Conservation (phyloP, 306 rosid genomes). For the Begonia masoniana region DNA sequence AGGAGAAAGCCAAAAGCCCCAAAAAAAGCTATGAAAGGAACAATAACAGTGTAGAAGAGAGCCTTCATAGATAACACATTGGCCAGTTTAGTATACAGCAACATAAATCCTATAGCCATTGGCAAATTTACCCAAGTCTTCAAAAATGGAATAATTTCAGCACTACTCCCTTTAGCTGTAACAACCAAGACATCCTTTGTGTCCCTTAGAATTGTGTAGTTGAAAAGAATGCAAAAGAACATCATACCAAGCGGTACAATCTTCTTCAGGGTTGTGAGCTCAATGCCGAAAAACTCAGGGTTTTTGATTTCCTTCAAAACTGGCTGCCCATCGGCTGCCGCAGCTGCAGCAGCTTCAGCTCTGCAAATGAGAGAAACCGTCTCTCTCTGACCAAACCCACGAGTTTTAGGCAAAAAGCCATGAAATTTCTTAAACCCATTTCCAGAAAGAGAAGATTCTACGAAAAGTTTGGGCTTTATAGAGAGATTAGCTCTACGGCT, state of each 20-base stretch:
- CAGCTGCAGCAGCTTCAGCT: constrained; percentile 56
- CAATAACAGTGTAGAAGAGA: constrained; percentile 70
- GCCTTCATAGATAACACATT: constrained; percentile 81
- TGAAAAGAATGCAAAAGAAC: constrained; percentile 91
- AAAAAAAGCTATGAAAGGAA: constrained; percentile 82
- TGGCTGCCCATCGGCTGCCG: constrained; percentile 52
- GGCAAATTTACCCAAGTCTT: constrained; percentile 97
- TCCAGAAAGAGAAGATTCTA: constrained; percentile 32
- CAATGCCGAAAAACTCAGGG: constrained; percentile 61
- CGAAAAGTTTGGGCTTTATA: constrained; percentile 31
- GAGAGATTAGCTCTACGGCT: constrained; percentile 34
- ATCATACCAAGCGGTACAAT: constrained; percentile 80
- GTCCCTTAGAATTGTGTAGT: constrained; percentile 81
- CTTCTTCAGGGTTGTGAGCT: constrained; percentile 52
- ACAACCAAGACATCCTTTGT: constrained; percentile 85
- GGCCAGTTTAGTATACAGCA: constrained; percentile 60
- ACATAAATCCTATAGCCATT: constrained; percentile 90
- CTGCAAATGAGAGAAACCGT: constrained; percentile 47
- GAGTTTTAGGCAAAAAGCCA: constrained; percentile 7
- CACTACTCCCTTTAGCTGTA: constrained; percentile 90
- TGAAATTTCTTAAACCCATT: constrained; percentile 34
- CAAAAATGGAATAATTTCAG: constrained; percentile 87
- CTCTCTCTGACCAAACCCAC: constrained; percentile 9
- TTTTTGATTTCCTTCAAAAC: constrained; percentile 28
- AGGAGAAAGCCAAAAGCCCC: constrained; percentile 84